phyloP scores from a whole-genome alignment of 371 early-diverging fungal genomes.

The Thermomucor indicae-seudaticae region DNA sequence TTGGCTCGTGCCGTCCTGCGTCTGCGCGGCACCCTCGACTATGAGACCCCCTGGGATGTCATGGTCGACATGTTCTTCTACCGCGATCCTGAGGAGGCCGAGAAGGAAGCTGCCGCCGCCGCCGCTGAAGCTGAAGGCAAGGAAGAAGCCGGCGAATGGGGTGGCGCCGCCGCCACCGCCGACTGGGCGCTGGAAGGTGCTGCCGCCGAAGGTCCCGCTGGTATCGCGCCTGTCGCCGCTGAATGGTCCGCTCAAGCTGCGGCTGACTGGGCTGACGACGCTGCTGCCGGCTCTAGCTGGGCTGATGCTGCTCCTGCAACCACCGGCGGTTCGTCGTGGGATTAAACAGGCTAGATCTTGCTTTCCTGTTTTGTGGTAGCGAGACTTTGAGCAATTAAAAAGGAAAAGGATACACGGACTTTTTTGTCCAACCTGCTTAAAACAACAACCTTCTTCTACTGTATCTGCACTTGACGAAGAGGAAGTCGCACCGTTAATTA shows the following conservation, averaged over 20 bases:
- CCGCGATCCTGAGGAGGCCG: constrained; percentile 88
- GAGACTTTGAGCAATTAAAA: no score
- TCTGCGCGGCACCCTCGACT: constrained; percentile 90
- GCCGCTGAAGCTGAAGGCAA: constrained; percentile 7
- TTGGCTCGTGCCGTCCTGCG: constrained; percentile 98
- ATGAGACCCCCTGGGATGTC: constrained; percentile 85
- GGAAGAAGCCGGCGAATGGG: constrained; percentile 4
- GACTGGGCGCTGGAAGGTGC: constrained; percentile 17
- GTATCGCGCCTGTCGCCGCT: constrained; percentile 4
- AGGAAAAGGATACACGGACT: no score
- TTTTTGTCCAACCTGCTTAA: no score
- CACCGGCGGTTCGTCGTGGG: background rate
- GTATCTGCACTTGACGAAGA: no score
- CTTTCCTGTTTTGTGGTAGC: no score
- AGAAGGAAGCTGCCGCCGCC: constrained; percentile 54
- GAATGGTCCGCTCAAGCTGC: constrained; percentile 12
- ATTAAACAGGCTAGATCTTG: background rate
- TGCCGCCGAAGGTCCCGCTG: constrained; percentile 12
- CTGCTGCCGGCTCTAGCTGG: constrained; percentile 3
- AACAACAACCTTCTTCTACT: no score
- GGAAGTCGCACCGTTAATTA: no score
- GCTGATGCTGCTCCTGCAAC: constrained; percentile 10
- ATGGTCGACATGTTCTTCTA: constrained; percentile 99
- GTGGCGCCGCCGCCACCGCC: constrained; percentile 2
- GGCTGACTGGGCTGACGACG: constrained; percentile 12